Base-by-base conservation (phyloP, 345 rosid genomes). In the Arabis hirsuta region DNA sequence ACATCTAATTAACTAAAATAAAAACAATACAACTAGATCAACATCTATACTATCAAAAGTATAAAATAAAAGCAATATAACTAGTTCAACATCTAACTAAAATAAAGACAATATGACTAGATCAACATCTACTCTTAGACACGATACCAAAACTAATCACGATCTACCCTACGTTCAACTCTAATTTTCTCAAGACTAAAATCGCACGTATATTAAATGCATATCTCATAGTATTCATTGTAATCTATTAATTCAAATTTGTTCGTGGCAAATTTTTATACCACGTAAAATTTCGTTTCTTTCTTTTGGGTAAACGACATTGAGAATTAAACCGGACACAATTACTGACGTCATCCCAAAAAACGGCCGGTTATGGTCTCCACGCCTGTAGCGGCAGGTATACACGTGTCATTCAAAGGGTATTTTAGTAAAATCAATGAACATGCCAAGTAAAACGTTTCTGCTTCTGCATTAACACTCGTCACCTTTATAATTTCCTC, bases 381-480 rank as follows among this genome's bases (percentile, higher is more conserved):
- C 73, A 74, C 73, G 59, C 72, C 73, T 74, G 78, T 43, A 67
- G 54, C 78, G 73, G 67, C 24, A 42, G 62, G 9, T 48, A 2
- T 10, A 22, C 67, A 67, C 68, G 62, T 51, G 78, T 65, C 38
- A 2, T 1, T 11, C 9, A 8, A 57, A 65, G 67, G 73, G 62
- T 66, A 24, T 7, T 74, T 3, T 19, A 1, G 73, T 74, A 48
- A 66, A 47, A 12, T 4, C 0, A 0, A 13, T 9, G 3, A 42
- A 22, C 67, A 59, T 51, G 68, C 68, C 78, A 74, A 74, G 78
- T 67, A 74, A 74, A 22, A 67, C 73, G 73, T 59, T 59, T 74
- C 36, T 55, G 48, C 39, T 67, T 67, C 73, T 74, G 73, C 73
- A 74, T 58, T 57, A 66, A 66, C 73, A 51, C 62, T 67, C 78